These are phyloP conservation scores for Lithocarpus polystachyus DNA, from an alignment of 306 rosid species.

Conservation along the genomic window DNA sequence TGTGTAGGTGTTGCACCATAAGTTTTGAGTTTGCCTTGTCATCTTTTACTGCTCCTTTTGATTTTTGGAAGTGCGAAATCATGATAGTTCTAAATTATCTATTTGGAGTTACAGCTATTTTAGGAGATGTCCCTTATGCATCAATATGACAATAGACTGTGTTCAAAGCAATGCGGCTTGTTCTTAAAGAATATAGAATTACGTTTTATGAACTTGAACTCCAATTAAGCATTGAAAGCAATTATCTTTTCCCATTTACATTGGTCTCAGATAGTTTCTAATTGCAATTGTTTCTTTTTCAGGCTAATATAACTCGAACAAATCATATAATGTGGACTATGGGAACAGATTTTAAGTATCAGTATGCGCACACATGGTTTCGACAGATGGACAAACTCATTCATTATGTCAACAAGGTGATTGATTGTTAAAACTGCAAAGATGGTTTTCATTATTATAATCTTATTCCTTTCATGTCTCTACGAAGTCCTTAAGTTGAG, in stretches of 20 bases:
- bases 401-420: conserved; percentile 85
- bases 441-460: not conserved
- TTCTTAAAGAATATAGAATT: not conserved
- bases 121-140: not conserved
- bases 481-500: not conserved
- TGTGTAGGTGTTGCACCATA: not conserved
- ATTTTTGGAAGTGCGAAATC: not conserved
- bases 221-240: not conserved
- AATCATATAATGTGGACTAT: conserved; percentile 98
- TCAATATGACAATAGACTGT: not conserved
- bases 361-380: conserved; percentile 86
- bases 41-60: not conserved
- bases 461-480: not conserved
- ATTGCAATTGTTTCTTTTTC: conserved; percentile 31
- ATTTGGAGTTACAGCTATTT: not conserved
- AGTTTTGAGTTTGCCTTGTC: not conserved
- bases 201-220: conserved; percentile 15
- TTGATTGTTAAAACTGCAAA: not conserved
- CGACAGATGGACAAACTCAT: conserved; percentile 89
- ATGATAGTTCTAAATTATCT: not conserved
- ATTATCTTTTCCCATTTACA: conserved; percentile 10
- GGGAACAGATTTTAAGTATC: conserved; percentile 99
- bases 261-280: conserved; percentile 28
- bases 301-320: conserved; percentile 93
- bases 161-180: not conserved